A percentile compares a stretch with the other conserved stretches of the same genome.
Conservation (phyloP, 345 rosid species). For the Heritiera littoralis region DNA sequence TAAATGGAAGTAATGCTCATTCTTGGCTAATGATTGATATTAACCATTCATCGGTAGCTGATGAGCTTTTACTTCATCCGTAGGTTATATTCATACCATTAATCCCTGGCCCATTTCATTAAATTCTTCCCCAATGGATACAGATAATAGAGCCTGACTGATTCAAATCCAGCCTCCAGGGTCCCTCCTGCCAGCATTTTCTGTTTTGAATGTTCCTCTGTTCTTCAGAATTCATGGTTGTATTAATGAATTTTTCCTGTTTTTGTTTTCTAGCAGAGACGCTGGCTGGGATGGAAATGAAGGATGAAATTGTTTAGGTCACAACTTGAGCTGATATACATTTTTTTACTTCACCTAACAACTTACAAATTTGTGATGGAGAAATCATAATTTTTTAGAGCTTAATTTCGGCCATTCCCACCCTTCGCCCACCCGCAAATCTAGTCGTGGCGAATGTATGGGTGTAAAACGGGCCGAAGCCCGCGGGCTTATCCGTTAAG, state of each 20-base stretch:
- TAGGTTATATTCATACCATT: not conserved
- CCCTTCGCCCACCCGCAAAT: too few relatives aligned
- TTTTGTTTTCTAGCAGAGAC: too few relatives aligned
- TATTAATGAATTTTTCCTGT: too few relatives aligned
- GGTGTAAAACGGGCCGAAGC: too few relatives aligned
- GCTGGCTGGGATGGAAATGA: not conserved
- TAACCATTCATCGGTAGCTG: not conserved
- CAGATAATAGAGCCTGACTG: not conserved
- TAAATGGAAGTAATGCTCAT: too few relatives aligned
- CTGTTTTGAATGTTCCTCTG: not conserved
- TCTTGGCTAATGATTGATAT: not conserved
- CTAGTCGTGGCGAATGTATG: too few relatives aligned
- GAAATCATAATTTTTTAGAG: too few relatives aligned
- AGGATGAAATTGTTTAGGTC: not conserved
- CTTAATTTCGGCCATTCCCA: too few relatives aligned
- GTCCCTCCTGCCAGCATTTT: conserved; percentile 2
- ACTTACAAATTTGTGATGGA: too few relatives aligned
- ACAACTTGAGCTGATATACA: not conserved
- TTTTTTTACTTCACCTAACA: not conserved
- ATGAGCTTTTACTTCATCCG: not conserved
- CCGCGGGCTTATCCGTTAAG: too few relatives aligned
- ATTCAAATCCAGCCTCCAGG: not conserved
- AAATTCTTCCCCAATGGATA: not conserved
- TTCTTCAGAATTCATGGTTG: not conserved
- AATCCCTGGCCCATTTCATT: not conserved